These are phyloP conservation scores for Cyberlindnera meyerae DNA, from an alignment of 805 yeast species.

Conservation along the genomic window DNA sequence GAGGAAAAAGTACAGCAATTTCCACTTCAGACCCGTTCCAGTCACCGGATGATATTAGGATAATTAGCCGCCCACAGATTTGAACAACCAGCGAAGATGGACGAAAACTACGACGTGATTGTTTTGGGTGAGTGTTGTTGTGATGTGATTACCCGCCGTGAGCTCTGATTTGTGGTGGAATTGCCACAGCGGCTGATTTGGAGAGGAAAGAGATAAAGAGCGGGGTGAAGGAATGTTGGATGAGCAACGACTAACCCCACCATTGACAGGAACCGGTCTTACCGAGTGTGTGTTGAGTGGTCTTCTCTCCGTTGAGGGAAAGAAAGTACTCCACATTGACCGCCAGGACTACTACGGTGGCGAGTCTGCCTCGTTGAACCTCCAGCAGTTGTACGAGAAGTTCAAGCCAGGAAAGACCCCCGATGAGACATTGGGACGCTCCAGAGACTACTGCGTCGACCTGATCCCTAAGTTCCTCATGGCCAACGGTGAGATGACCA, in stretches of 20 bases:
- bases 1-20: too few species aligned
- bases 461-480: constrained; percentile 93
- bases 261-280: constrained; percentile 31
- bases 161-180: too few species aligned
- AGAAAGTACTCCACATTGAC: constrained; percentile 94
- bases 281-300: constrained; percentile 97
- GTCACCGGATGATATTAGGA: too few species aligned
- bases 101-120: constrained; percentile 94
- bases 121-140: constrained; percentile 64
- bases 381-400: constrained; percentile 69
- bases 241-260: background rate
- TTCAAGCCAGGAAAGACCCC: constrained; percentile 75
- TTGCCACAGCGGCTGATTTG: too few species aligned
- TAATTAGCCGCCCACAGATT: too few species aligned
- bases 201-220: too few species aligned
- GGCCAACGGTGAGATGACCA: constrained; percentile 97
- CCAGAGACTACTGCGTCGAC: constrained; percentile 97
- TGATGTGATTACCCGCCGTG: too few species aligned
- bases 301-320: constrained; percentile 92
- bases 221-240: too few species aligned
- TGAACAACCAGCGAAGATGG: too few species aligned
- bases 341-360: constrained; percentile 95
- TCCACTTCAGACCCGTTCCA: too few species aligned
- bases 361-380: constrained; percentile 79
- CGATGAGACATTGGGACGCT: constrained; percentile 73